Evolutionary conservation across 2,329 filamentous ascomycete genomes (phyloP), one percentile per base, ranked within the genome.

Genomic region (Talaromyces funiculosus): DNA sequence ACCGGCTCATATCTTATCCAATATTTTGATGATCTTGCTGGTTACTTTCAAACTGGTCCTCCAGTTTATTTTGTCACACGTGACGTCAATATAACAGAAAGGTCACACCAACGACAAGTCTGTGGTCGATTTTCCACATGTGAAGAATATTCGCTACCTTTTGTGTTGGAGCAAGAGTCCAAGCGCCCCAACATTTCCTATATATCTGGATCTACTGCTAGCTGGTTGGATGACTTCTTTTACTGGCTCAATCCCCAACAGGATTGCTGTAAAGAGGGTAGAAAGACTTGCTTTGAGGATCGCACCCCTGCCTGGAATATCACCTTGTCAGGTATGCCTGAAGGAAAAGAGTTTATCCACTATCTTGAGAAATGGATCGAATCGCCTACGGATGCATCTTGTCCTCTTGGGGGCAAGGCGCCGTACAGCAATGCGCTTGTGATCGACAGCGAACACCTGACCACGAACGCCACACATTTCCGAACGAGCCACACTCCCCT

Each of bases 181-280:
- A 97, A 97, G 77, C 86, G 94, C 38, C 84, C 92, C 0, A 85
- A 95, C 6, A 81, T 93, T 1, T 97, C 92, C 0, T 97, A 92
- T 73, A 90, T 99, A 66, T 84, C 91, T 6, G 87, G 92, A 9
- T 89, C 92, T 0, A 87, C 93, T 0, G 94, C 95, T 3, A 97
- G 90, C 73, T 99, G 94, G 94, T 84, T 99, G 18, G 94, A 99
- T 66, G 94, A 99, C 71, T 97, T 91, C 77, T 91, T 97, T 76
- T 83, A 90, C 62, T 99, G 94, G 93, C 80, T 97, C n/a, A 96
- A 97, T 67, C 94, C 94, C 0, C 84, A 86, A 56, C 84, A 90
- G 45, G 89, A 92, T 47, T 86, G 85, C 77, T 97, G 90, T 68
- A 81, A 89, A 38, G 87, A 93, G 62, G 71, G 85, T 54, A 84